A percentile compares a stretch with the other conserved stretches of the same genome.
These are phyloP conservation scores for Pachysandra terminalis DNA, from an alignment of 164 flowering plant species.

Conservation along the genomic window DNA sequence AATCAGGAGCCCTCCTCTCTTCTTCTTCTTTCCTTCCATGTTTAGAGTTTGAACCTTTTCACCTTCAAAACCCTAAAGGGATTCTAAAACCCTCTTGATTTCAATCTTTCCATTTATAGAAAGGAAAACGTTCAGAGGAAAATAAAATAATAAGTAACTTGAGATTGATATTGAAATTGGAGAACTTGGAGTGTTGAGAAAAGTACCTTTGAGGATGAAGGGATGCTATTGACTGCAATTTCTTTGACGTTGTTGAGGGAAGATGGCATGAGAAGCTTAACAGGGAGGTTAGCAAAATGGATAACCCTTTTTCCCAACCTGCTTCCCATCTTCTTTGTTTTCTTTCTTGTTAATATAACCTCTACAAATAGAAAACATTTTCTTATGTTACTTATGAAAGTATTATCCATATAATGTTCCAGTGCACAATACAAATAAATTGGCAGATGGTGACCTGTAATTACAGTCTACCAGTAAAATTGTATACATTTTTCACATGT, in stretches of 20 bases:
- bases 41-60: slow-evolving; percentile 71
- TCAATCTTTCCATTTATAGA: slow-evolving; percentile 39
- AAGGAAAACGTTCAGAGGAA: neutral
- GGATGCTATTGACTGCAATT: slow-evolving; percentile 74
- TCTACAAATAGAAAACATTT: no score
- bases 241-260: slow-evolving; percentile 59
- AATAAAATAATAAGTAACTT: neutral
- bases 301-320: slow-evolving; percentile 74
- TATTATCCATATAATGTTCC: no score
- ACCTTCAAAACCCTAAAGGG: slow-evolving; percentile 78
- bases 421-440: no score
- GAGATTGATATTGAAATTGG: neutral
- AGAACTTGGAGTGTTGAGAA: neutral
- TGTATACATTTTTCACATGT: no score
- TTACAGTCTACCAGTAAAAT: no score
- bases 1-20: slow-evolving; percentile 63
- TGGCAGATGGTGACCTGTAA: no score
- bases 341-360: no score
- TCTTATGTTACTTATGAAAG: no score
- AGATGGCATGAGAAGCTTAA: slow-evolving; percentile 75
- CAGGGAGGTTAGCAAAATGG: slow-evolving; percentile 73
- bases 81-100: slow-evolving; percentile 79
- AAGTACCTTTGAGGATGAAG: slow-evolving; percentile 69
- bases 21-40: slow-evolving; percentile 92
- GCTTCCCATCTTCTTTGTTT: slow-evolving; percentile 55